Percentiles rank a stretch among this genome's conserved stretches.
These are phyloP conservation scores for Auriscalpium microsporum DNA, from an alignment of 768 basidiomycete species.

Conservation along the genomic window DNA sequence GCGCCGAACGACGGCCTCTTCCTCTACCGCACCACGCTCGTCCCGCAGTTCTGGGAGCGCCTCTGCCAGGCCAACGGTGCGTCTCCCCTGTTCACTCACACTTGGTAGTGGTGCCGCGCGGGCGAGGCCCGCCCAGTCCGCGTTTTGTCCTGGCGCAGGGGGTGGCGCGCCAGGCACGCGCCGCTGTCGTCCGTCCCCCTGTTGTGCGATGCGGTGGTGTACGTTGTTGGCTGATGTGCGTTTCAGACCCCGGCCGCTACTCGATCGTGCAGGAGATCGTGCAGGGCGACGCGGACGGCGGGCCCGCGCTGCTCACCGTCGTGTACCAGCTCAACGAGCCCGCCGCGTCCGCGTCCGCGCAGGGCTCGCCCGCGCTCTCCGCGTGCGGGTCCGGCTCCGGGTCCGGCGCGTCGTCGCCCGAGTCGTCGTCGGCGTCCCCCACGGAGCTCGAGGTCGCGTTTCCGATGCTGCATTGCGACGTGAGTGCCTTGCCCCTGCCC, in stretches of 20 bases:
- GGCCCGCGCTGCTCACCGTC: conserved; percentile 18
- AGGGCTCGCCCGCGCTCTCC: background rate
- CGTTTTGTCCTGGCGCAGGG: background rate
- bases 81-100: conserved; percentile 9
- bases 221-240: background rate
- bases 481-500: background rate
- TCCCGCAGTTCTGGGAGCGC: conserved; percentile 57
- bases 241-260: conserved; percentile 55
- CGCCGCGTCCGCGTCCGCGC: background rate
- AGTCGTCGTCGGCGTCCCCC: conserved; percentile 7
- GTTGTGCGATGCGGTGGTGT: background rate
- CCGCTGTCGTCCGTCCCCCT: no score
- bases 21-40: conserved; percentile 53
- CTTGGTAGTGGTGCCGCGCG: background rate
- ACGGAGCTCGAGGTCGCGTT: conserved; percentile 5
- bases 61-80: conserved; percentile 49
- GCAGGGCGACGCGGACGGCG: conserved; percentile 6
- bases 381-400: background rate
- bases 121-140: background rate
- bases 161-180: no score
- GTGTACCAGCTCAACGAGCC: conserved; percentile 19
- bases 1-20: conserved; percentile 15
- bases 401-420: conserved; percentile 10
- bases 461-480: conserved; percentile 9
- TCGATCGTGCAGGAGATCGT: conserved; percentile 59